A percentile compares a stretch with the other conserved stretches of the same genome.
Evolutionary conservation across 306 rosid genomes (phyloP).

Genomic region (Trifolium dubium): DNA sequence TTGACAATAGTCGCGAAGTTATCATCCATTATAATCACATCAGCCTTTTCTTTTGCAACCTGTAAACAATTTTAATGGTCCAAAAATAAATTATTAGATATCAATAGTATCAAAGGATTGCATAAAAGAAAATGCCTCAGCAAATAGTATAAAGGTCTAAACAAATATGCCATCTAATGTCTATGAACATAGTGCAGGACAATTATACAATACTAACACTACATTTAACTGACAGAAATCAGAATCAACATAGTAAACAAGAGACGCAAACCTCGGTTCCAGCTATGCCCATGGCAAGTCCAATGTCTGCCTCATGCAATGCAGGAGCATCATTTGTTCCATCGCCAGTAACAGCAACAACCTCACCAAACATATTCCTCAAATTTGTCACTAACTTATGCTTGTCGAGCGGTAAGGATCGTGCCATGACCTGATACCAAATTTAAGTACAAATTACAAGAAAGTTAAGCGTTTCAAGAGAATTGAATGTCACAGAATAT

Average conservation of each 20-base stretch:
- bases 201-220: constrained; percentile 7
- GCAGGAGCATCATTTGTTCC: constrained; percentile 99
- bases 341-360: constrained; percentile 96
- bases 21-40: constrained; percentile 89
- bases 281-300: constrained; percentile 99
- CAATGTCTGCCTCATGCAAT: constrained; percentile 90
- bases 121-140: background rate
- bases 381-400: constrained; percentile 72
- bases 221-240: background rate
- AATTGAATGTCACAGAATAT: constrained; percentile 31
- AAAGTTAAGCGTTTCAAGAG: constrained; percentile 27
- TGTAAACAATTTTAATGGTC: constrained; percentile 46
- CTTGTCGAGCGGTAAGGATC: constrained; percentile 86
- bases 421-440: constrained; percentile 88
- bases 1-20: constrained; percentile 82
- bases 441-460: constrained; percentile 37
- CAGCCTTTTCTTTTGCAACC: constrained; percentile 98
- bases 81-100: constrained; percentile 14
- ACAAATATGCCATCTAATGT: constrained; percentile 1
- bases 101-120: constrained; percentile 22
- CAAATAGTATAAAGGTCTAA: background rate
- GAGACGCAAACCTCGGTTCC: constrained; percentile 83
- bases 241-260: constrained; percentile 6
- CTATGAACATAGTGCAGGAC: constrained; percentile 8
- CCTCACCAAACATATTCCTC: constrained; percentile 74